These are phyloP conservation scores for Epichloe sibirici DNA, from an alignment of 2,329 filamentous ascomycete species.

Conservation along the genomic window DNA sequence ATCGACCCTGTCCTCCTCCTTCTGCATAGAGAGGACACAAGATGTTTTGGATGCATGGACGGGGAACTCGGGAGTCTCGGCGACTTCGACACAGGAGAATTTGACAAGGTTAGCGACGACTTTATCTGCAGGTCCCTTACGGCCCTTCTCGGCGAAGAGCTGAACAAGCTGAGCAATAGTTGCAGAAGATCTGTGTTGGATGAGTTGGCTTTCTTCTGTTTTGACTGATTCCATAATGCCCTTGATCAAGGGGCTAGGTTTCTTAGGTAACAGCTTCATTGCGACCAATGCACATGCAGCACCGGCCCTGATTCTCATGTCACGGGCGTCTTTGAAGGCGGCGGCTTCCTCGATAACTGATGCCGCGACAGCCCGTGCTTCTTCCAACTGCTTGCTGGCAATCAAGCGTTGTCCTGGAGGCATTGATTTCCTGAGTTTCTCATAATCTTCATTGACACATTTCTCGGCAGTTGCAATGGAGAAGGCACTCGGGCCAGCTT, in stretches of 20 bases:
- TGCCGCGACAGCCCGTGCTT: slow-evolving; percentile 59
- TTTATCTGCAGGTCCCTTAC: slow-evolving; percentile 82
- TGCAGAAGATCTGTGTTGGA: slow-evolving; percentile 76
- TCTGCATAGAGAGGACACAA: slow-evolving; percentile 83
- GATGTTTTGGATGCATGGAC: slow-evolving; percentile 68
- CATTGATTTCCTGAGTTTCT: slow-evolving; percentile 78
- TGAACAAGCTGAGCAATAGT: slow-evolving; percentile 80
- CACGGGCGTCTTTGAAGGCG: slow-evolving; percentile 64
- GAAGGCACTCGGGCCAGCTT: slow-evolving; percentile 87
- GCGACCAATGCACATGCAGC: slow-evolving; percentile 80
- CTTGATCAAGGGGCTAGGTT: slow-evolving; percentile 85
- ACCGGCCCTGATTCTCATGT: slow-evolving; percentile 75
- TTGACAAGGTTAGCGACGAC: slow-evolving; percentile 92
- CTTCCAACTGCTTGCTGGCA: slow-evolving; percentile 63
- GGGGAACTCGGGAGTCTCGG: slow-evolving; percentile 90
- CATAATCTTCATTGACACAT: slow-evolving; percentile 74
- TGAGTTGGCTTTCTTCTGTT: slow-evolving; percentile 77
- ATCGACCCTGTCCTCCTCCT: slow-evolving; percentile 91
- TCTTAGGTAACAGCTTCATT: slow-evolving; percentile 82
- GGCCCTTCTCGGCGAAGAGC: slow-evolving; percentile 67
- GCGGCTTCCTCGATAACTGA: slow-evolving; percentile 70
- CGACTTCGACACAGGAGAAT: slow-evolving; percentile 94
- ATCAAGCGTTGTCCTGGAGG: slow-evolving; percentile 80
- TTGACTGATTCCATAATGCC: slow-evolving; percentile 98
- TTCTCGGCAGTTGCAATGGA: slow-evolving; percentile 80